Percentiles rank a stretch among this genome's conserved stretches.
Evolutionary conservation across 305 asterid species (phyloP).

Genomic region (Fraxinus albicans): DNA sequence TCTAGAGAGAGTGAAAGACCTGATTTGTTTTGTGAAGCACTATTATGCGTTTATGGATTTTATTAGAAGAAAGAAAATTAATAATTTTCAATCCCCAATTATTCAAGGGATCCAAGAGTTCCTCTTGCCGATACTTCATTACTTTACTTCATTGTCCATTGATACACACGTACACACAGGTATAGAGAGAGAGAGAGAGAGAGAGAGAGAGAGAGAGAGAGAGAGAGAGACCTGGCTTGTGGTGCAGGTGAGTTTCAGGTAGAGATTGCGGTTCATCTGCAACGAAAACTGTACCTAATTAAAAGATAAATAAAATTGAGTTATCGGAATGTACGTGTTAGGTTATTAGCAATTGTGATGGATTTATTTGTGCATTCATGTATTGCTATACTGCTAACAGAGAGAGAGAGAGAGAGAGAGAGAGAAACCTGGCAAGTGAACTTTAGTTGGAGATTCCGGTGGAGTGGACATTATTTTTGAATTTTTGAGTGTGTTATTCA

Average conservation of each 20-base stretch:
- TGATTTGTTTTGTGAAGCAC: not conserved
- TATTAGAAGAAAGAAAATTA: not conserved
- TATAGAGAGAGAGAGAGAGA: no score
- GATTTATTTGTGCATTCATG: not conserved
- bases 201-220: no score
- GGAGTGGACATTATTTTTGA: no score
- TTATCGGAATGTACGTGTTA: not conserved
- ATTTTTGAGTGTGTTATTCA: no score
- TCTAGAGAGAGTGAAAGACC: conserved; percentile 7
- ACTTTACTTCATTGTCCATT: no score
- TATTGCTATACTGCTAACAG: not conserved
- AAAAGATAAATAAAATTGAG: no score
- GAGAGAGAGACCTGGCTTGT: not conserved
- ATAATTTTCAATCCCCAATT: not conserved
- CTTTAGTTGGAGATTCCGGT: no score
- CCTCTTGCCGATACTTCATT: not conserved
- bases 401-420: not conserved
- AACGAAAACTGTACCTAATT: not conserved
- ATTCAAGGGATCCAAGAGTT: not conserved
- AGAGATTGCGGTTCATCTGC: not conserved
- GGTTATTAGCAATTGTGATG: not conserved
- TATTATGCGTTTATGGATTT: not conserved
- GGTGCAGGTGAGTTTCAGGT: not conserved
- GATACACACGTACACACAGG: no score
- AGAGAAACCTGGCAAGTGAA: no score